These are phyloP conservation scores for Endoconidiophora polonica DNA, from an alignment of 2,329 filamentous ascomycete genomes.

Conservation along the genomic window DNA sequence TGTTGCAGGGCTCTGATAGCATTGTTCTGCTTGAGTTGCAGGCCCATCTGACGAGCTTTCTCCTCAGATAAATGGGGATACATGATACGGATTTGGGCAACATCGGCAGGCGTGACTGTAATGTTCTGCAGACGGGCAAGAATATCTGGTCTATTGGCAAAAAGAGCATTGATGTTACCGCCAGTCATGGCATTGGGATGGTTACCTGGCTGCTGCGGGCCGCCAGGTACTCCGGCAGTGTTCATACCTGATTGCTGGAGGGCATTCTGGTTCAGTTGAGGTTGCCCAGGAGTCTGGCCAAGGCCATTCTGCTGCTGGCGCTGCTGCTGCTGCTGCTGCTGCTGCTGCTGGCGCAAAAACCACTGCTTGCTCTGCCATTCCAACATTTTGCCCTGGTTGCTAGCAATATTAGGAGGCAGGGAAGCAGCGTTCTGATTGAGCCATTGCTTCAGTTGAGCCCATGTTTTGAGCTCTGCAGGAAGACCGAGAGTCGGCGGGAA, in stretches of 20 bases:
- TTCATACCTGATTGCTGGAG: slow-evolving; percentile 10
- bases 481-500: slow-evolving; percentile 10
- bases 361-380: slow-evolving; percentile 18
- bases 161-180: background rate
- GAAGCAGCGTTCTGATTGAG: background rate
- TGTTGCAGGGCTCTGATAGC: slow-evolving; percentile 20
- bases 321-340: slow-evolving; percentile 6
- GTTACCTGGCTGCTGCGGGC: background rate
- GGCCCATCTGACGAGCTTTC: background rate
- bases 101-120: background rate
- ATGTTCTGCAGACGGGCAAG: background rate
- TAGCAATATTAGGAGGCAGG: background rate
- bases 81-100: background rate
- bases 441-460: background rate
- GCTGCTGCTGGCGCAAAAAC: background rate
- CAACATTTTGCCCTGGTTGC: slow-evolving; percentile 8
- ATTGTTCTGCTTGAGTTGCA: background rate
- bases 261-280: slow-evolving; percentile 12
- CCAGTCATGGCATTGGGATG: background rate
- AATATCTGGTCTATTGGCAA: background rate
- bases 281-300: slow-evolving; percentile 1
- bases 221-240: background rate
- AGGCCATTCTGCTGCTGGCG: background rate
- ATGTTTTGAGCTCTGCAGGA: background rate
- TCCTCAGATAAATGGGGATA: background rate